A percentile compares a stretch with the other conserved stretches of the same genome.
phyloP scores from a whole-genome alignment of 75 land plant genomes.

The Selaginella tamariscina region DNA sequence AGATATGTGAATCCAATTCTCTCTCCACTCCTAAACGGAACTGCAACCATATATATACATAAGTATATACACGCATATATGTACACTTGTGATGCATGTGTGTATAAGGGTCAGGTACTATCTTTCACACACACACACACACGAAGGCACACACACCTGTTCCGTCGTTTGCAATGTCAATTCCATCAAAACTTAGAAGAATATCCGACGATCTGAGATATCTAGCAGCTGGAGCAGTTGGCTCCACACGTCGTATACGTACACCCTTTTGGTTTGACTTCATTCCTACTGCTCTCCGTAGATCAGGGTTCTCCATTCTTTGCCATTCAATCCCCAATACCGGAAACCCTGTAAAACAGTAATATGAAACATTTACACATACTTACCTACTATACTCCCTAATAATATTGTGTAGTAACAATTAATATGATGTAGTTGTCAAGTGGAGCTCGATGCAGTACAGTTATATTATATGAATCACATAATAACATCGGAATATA shows the following conservation, averaged over 20 bases:
- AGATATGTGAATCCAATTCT: constrained; percentile 11
- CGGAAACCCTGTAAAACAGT: constrained; percentile 10
- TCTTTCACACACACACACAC: too few species aligned
- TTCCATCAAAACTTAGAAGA: constrained; percentile 9
- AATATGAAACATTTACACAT: too few species aligned
- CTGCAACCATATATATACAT: background rate
- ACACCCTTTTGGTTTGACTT: constrained; percentile 11
- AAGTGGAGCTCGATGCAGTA: too few species aligned
- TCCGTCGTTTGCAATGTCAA: constrained; percentile 12
- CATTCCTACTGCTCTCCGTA: constrained; percentile 8
- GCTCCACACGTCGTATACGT: background rate
- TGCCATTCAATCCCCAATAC: constrained; percentile 9
- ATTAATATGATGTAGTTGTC: too few species aligned
- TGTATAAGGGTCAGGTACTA: too few species aligned
- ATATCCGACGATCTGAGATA: constrained; percentile 1
- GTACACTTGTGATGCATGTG: too few species aligned
- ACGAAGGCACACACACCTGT: too few species aligned
- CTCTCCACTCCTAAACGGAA: constrained; percentile 4
- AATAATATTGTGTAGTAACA: too few species aligned
- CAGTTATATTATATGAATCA: too few species aligned
- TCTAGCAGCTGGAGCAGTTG: constrained; percentile 6
- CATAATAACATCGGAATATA: too few species aligned
- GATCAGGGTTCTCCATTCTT: constrained; percentile 8
- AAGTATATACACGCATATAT: too few species aligned
- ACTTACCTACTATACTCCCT: too few species aligned